A percentile compares a stretch with the other conserved stretches of the same genome.
phyloP scores from a whole-genome alignment of 306 rosid genomes.

The Herpetospermum pedunculosum region DNA sequence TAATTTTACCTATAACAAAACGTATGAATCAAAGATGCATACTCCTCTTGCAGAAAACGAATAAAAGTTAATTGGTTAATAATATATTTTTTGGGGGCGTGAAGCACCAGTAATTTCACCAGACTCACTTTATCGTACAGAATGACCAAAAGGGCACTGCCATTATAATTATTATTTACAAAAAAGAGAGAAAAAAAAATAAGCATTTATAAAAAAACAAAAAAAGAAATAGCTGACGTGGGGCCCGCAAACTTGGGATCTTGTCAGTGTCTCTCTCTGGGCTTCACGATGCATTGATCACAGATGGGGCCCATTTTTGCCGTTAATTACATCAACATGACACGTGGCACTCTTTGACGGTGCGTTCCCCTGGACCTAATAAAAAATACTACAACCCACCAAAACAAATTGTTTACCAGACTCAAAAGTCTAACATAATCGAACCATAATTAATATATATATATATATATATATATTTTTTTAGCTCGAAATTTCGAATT shows the following conservation, averaged over 20 bases:
- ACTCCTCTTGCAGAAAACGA: not conserved
- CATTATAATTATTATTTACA: not conserved
- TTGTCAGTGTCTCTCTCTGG: not conserved
- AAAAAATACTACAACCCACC: too few relatives aligned
- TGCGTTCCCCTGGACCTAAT: too few relatives aligned
- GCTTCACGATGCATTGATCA: not conserved
- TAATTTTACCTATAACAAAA: too few relatives aligned
- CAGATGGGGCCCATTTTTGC: not conserved
- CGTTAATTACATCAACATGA: not conserved
- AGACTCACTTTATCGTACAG: slow-evolving; percentile 15
- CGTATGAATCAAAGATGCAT: too few relatives aligned
- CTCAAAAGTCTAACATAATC: too few relatives aligned
- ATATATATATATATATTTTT: too few relatives aligned
- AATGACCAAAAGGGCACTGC: not conserved
- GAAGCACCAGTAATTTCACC: not conserved
- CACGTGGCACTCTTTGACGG: not conserved
- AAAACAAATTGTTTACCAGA: too few relatives aligned
- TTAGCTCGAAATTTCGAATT: too few relatives aligned
- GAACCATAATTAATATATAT: too few relatives aligned
- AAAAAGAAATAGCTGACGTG: not conserved
- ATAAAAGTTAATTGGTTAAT: not conserved
- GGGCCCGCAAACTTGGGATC: not conserved
- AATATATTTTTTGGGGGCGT: not conserved
- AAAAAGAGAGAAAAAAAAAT: not conserved
- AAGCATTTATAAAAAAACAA: not conserved